Base-by-base conservation (phyloP, 345 rosid genomes). In the Hibiscus tridactylites region DNA sequence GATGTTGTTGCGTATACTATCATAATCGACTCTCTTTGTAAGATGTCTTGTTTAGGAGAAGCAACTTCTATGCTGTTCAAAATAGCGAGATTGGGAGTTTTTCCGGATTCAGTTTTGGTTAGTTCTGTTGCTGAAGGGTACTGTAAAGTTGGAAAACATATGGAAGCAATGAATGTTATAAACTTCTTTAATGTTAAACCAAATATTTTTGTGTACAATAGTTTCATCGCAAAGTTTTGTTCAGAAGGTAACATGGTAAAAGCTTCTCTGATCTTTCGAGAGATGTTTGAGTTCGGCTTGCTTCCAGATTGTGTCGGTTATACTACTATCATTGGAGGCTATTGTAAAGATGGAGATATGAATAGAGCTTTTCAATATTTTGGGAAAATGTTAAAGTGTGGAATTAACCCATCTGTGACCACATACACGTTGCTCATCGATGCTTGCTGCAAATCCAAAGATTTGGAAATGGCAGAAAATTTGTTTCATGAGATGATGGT, bases 181-280 rank as follows among this genome's bases (percentile, higher is more conserved):
- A 76, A 82, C 46, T 69, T 39, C 13, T 79, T 78, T 69, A 69
- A 75, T 61, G 76, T 82, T 58, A 82, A 63, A 68, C 83, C 81
- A 5, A 80, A 83, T 72, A 77, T 83, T 73, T 86, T 79, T 77
- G 82, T 80, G 73, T 83, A 77, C 79, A 82, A 77, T 76, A 86
- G 87, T 70, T 83, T 86, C 66, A 62, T 86, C n/a, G 52, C 84
- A 4, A 80, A 78, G 54, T 57, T 83, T 71, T 80, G 89, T 72
- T 33, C 60, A 52, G 71, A 62, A 4, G 80, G 76, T 73, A 79
- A 80, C 82, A 80, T 86, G 87, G 15, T 50, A 0, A 73, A 68
- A 77, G 89, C 85, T 57, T 82, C 84, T 47, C 61, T 57, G 16
- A 33, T 79, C 62, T 83, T 83, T 82, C 76, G 71, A 35, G 82